phyloP scores from a whole-genome alignment of 805 yeast genomes.

The Ogataea siamensis region DNA sequence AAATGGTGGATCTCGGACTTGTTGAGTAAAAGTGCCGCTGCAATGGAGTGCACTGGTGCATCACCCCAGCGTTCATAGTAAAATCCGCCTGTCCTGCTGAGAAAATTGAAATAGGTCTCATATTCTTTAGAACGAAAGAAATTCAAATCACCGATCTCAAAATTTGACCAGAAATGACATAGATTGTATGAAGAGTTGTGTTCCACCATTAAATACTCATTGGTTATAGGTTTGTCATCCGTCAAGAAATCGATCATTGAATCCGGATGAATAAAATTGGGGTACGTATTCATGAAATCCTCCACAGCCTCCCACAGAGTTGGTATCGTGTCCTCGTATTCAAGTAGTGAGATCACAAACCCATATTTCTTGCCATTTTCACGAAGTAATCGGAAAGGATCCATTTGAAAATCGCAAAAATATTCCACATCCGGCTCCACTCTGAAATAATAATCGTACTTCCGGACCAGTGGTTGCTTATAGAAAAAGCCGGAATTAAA shows the following conservation, averaged over 20 bases:
- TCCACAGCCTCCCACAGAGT: constrained; percentile 79
- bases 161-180: constrained; percentile 88
- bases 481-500: constrained; percentile 91
- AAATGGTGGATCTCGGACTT: constrained; percentile 68
- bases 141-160: constrained; percentile 70
- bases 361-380: constrained; percentile 79
- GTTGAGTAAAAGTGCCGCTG: constrained; percentile 56
- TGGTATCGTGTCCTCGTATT: constrained; percentile 81
- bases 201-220: constrained; percentile 38
- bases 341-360: constrained; percentile 79
- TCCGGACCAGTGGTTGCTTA: constrained; percentile 64
- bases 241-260: constrained; percentile 59
- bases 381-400: constrained; percentile 80
- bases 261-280: constrained; percentile 61
- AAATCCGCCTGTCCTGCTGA: constrained; percentile 72
- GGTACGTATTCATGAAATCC: constrained; percentile 55
- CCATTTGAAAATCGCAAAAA: constrained; percentile 84
- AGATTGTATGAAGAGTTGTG: constrained; percentile 62
- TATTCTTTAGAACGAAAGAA: constrained; percentile 70
- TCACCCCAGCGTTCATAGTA: constrained; percentile 94
- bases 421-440: constrained; percentile 92
- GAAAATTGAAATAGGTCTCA: constrained; percentile 54
- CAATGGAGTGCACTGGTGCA: constrained; percentile 86
- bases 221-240: constrained; percentile 49
- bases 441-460: constrained; percentile 90